These are phyloP conservation scores for Castanea sativa DNA, from an alignment of 306 rosid species.

Conservation along the genomic window DNA sequence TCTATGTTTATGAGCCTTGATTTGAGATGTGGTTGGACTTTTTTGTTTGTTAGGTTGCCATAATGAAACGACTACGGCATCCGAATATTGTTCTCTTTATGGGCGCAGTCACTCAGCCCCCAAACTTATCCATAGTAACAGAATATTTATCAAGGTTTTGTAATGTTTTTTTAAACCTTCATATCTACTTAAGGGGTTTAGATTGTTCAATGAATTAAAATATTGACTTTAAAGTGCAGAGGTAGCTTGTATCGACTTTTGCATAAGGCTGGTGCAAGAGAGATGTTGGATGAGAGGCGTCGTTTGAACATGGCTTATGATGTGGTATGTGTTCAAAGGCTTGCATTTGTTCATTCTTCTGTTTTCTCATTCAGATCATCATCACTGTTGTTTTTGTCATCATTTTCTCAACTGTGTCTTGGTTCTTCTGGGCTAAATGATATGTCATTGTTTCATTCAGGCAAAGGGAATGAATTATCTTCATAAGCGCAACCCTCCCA, in stretches of 20 bases:
- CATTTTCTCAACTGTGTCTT: not conserved
- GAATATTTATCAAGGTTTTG: constrained; percentile 93
- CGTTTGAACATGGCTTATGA: constrained; percentile 89
- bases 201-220: constrained; percentile 18
- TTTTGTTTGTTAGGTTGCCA: constrained; percentile 67
- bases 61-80: constrained; percentile 92
- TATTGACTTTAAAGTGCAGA: constrained; percentile 56
- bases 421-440: constrained; percentile 6
- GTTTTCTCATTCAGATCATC: constrained; percentile 15
- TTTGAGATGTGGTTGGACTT: constrained; percentile 27
- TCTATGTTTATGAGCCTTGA: constrained; percentile 9
- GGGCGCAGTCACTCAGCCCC: constrained; percentile 98
- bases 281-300: constrained; percentile 87
- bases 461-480: constrained; percentile 99
- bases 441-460: constrained; percentile 44
- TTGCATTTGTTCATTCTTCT: not conserved
- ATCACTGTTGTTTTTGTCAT: not conserved
- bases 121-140: constrained; percentile 94
- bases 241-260: constrained; percentile 95
- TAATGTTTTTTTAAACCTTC: constrained; percentile 13
- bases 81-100: constrained; percentile 95
- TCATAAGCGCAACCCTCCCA: constrained; percentile 91
- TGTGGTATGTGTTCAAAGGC: constrained; percentile 66
- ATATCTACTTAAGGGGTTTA: constrained; percentile 15
- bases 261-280: constrained; percentile 81